Base-by-base conservation (phyloP, 345 rosid species). In the Citrus mangshanensis region DNA sequence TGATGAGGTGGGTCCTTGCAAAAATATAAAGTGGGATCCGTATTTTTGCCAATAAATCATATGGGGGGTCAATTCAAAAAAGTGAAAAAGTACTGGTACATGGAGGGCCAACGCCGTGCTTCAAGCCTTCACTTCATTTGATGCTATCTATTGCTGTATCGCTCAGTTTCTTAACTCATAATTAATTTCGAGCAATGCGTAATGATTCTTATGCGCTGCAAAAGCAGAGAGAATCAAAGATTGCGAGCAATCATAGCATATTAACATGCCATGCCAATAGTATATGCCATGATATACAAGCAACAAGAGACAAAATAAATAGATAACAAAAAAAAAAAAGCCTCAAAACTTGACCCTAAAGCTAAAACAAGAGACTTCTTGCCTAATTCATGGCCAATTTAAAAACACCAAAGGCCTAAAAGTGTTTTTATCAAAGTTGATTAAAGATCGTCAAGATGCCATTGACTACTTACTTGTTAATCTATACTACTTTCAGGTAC, bases 141-240 rank as follows among this genome's bases (percentile, higher is more conserved):
- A 24, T 60, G 75, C 76, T 54, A 58, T 67, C 76, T 54, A 68
- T 67, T 40, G 12, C 21, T 37, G 14, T 56, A 14, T 19, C 4
- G 79, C n/a, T 35, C 73, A 9, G 61, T 73, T 73, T 77, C 51
- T 35, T 27, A 5, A 7, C 32, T 46, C 83, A 87, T 88, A 51
- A 84, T 81, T 80, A 75, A 72, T 61, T 60, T 42, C 19, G 71
- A 30, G 60, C 62, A 75, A 75, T 51, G 78, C 71, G 78, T 75
- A 40, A 64, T 64, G 71, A 75, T 75, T 64, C 35, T 14, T 7
- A 35, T 28, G 40, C 65, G 58, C 46, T 32, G 75, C 27, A 55
- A 55, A 73, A 56, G 32, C 4, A 7, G 28, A 54, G 35, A 24
- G 24, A 34, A 16, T 35, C 37, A 37, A n/a, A 34, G 24, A 54